phyloP scores from a whole-genome alignment of 768 basidiomycete genomes.

The Kwoniella sp. region DNA sequence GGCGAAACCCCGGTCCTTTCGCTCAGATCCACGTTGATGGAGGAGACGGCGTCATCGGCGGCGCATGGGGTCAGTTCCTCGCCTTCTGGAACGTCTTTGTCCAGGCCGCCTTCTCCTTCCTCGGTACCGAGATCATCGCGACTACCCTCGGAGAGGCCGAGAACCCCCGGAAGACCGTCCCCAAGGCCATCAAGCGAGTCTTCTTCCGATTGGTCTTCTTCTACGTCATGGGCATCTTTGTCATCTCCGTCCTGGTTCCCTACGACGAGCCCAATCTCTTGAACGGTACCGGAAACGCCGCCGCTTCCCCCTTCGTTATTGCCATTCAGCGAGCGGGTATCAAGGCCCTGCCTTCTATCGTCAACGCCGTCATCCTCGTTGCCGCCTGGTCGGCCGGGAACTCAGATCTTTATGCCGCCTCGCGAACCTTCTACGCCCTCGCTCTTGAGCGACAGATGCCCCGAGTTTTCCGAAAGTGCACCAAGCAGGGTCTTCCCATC shows the following conservation, averaged over 20 bases:
- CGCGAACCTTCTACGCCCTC: constrained; percentile 56
- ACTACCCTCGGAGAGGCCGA: constrained; percentile 39
- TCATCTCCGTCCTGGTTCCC: constrained; percentile 47
- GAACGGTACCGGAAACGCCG: constrained; percentile 33
- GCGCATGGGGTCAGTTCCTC: constrained; percentile 41
- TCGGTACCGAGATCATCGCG: constrained; percentile 46
- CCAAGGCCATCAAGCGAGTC: constrained; percentile 47
- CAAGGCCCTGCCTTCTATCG: constrained; percentile 45
- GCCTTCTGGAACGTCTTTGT: constrained; percentile 49
- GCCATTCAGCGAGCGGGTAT: constrained; percentile 49
- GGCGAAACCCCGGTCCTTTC: constrained; percentile 46
- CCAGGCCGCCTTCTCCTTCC: constrained; percentile 45
- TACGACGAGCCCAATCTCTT: constrained; percentile 41
- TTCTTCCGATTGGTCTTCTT: constrained; percentile 48
- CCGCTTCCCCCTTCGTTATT: constrained; percentile 50
- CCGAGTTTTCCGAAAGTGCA: constrained; percentile 40
- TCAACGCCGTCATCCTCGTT: constrained; percentile 50
- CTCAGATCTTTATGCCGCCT: constrained; percentile 52
- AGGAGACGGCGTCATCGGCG: constrained; percentile 29
- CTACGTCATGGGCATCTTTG: constrained; percentile 43
- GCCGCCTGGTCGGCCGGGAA: constrained; percentile 52
- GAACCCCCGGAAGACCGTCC: constrained; percentile 47
- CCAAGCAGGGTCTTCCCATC: constrained; percentile 47
- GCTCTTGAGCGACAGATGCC: constrained; percentile 56
- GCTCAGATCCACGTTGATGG: constrained; percentile 19